Evolutionary conservation across 139 green algal genomes (phyloP), one percentile per base, ranked within the genome.

Genomic region (Spirogloea muscicola): DNA sequence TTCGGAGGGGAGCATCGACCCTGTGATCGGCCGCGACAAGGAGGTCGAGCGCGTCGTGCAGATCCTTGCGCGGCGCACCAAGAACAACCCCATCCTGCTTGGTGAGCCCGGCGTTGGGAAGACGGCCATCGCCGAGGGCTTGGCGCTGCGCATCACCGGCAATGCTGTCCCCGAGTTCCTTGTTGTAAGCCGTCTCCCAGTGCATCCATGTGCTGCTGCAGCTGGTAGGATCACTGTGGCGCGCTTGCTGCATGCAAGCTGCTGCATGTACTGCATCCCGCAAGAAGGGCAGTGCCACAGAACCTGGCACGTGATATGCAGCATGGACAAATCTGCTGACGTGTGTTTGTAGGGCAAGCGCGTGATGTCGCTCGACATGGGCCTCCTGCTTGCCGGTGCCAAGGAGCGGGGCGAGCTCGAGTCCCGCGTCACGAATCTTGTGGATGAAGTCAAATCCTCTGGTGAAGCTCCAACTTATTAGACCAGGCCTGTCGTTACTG

Each of bases 71-170:
- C 79, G 90, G 6, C 83, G 88, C 69, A 96, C 88, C 61, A 98
- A 98, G 86, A 98, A 96, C 89, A 98, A 98, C 88, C 93, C 94
- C 48, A 91, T 99, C 61, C 86, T 99, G 67, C 85, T 99, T 68
- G 94, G 94, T 31, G 93, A 98, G 82, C 92, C 93, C n/a, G 93
- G 85, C 37, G 83, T 88, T n/a, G 84, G 84, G 18, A 88, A 88
- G 74, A 88, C 84, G 31, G 84, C 84, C 46, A 86, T 88, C 66
- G 83, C 61, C 21, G 94, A 98, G 86, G 94, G 94, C 31, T 79
- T 98, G 48, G 93, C 94, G 0, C 70, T 79, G 57, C 82, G 86
- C 59, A 97, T 98, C 42, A 92, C 86, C 27, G 39, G n/a, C 27
- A 72, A 64, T 4, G 29, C 72, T 44, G 79, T 97, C 58, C 92